Evolutionary conservation across 73 alveolate species (phyloP).

Genomic region (Paramecium caudatum): DNA sequence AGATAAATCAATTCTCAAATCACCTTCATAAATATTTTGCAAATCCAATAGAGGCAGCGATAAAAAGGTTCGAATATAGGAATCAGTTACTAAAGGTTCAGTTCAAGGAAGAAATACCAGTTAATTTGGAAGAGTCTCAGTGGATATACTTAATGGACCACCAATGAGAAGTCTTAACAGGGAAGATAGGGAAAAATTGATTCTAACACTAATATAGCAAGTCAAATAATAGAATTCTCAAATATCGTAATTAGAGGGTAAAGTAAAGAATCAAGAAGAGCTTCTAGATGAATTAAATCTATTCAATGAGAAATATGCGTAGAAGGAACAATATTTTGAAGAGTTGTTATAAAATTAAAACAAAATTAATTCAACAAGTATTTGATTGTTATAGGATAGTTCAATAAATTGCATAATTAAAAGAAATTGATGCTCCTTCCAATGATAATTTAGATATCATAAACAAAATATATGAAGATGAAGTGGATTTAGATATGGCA

Average conservation of each 20-base stretch:
- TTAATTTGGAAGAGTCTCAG: background rate
- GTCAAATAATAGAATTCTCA: constrained; percentile 13
- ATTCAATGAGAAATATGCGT: background rate
- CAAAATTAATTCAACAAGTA: constrained; percentile 38
- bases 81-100: constrained; percentile 2
- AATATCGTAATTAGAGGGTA: background rate
- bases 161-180: constrained; percentile 49
- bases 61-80: constrained; percentile 10
- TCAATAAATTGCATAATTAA: background rate
- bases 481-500: constrained; percentile 17
- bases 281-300: background rate
- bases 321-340: background rate
- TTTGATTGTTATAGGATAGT: background rate
- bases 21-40: background rate
- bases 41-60: constrained; percentile 36
- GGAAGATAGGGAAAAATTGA: constrained; percentile 62
- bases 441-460: background rate
- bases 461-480: constrained; percentile 17
- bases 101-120: background rate
- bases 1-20: constrained; percentile 5
- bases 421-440: background rate
- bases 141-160: background rate
- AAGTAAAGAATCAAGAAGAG: background rate
- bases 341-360: background rate
- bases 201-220: background rate